Conservation (phyloP, 2,329 filamentous ascomycete species). For the Dendrostoma leiphaemia region DNA sequence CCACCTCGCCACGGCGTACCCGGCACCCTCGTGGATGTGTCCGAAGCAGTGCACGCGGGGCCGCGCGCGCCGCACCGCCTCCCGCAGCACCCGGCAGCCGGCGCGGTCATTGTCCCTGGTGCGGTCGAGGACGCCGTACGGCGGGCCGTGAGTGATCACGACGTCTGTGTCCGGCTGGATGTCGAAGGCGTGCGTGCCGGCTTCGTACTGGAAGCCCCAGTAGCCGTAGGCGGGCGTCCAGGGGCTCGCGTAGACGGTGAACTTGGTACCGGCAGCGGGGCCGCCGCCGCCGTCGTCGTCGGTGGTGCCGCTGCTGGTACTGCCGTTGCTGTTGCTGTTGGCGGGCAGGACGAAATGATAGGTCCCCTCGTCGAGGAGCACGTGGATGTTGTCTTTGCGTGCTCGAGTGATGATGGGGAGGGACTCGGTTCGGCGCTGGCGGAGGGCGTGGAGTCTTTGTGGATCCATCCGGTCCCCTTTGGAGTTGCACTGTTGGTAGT, state of each 20-base stretch:
- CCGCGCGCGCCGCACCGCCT: not conserved
- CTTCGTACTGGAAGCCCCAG: constrained; percentile 15
- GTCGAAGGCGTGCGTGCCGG: constrained; percentile 13
- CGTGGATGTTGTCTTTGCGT: constrained; percentile 9
- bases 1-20: constrained; percentile 5
- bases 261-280: constrained; percentile 9
- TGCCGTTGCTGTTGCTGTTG: constrained; percentile 10
- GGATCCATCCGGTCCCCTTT: too few relatives aligned
- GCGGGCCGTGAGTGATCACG: constrained; percentile 14
- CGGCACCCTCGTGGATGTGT: constrained; percentile 13
- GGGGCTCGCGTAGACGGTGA: constrained; percentile 16
- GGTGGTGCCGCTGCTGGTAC: constrained; percentile 14
- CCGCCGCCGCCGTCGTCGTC: constrained; percentile 10
- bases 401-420: constrained; percentile 24
- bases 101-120: constrained; percentile 2
- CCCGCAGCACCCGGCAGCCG: constrained; percentile 8
- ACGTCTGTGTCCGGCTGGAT: constrained; percentile 10
- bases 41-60: constrained; percentile 17
- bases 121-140: constrained; percentile 7
- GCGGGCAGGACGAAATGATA: constrained; percentile 12
- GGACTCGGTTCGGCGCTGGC: constrained; percentile 36
- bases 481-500: too few relatives aligned
- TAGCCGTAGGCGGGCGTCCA: constrained; percentile 16
- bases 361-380: constrained; percentile 8
- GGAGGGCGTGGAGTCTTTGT: not conserved